Percentiles rank a stretch among this genome's conserved stretches.
phyloP scores from a whole-genome alignment of 192 early-diverging fungal genomes.

The Mortierella claussenii region DNA sequence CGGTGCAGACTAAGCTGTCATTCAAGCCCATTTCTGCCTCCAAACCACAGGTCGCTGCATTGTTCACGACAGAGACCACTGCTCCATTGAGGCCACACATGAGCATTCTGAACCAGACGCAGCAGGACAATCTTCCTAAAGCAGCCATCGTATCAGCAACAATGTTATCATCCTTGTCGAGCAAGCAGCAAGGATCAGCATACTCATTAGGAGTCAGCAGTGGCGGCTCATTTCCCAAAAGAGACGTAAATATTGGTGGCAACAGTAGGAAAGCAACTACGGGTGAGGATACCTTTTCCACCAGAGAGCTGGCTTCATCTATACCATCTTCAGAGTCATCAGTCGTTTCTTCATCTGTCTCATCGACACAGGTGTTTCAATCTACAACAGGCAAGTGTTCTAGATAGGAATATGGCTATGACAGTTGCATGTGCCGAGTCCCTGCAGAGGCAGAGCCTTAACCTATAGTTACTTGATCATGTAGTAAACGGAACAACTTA shows the following conservation, averaged over 20 bases:
- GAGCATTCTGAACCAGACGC: slow-evolving; percentile 22
- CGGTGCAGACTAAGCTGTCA: slow-evolving; percentile 42
- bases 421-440: no score
- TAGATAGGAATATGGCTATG: no score
- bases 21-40: slow-evolving; percentile 30
- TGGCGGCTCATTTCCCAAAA: no score
- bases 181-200: no score
- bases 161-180: no score
- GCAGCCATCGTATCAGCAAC: neutral
- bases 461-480: neutral
- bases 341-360: neutral
- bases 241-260: slow-evolving; percentile 53
- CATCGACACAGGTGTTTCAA: neutral
- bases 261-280: neutral
- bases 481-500: neutral
- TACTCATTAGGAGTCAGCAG: neutral
- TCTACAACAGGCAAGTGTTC: neutral
- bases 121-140: neutral
- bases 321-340: neutral
- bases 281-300: neutral
- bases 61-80: slow-evolving; percentile 9
- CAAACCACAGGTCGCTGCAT: neutral
- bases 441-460: neutral
- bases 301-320: neutral
- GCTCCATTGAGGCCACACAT: slow-evolving; percentile 20